Percentiles rank a stretch among this genome's conserved stretches.
These are phyloP conservation scores for Globisporangium mamillatum DNA, from an alignment of 352 stramenopile species.

Conservation along the genomic window DNA sequence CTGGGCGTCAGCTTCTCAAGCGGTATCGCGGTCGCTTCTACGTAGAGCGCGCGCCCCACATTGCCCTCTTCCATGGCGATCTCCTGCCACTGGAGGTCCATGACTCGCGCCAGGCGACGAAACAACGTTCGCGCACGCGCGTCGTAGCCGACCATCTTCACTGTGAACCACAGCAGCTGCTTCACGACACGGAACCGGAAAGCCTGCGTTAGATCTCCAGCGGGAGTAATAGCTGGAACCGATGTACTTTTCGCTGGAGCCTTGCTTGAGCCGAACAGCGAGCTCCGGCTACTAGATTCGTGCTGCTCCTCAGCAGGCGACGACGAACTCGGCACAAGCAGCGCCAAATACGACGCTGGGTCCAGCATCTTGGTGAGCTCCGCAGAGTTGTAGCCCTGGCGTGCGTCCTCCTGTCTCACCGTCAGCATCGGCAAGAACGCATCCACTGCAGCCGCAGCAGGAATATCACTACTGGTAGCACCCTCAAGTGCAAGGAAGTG, in stretches of 20 bases:
- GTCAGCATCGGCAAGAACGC: constrained; percentile 71
- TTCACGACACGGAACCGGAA: constrained; percentile 69
- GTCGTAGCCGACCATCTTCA: constrained; percentile 78
- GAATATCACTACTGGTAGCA: background rate
- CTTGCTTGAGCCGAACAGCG: background rate
- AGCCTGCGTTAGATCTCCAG: constrained; percentile 18
- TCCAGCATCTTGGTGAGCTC: constrained; percentile 33
- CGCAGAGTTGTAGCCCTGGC: constrained; percentile 9
- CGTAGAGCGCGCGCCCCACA: constrained; percentile 63
- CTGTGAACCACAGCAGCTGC: constrained; percentile 75
- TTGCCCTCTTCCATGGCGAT: constrained; percentile 62
- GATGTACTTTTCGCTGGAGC: background rate
- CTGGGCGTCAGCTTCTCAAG: constrained; percentile 60
- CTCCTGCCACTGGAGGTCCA: constrained; percentile 51
- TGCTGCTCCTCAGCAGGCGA: background rate
- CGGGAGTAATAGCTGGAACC: background rate
- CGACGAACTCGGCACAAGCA: constrained; percentile 38
- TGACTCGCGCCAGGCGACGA: constrained; percentile 34
- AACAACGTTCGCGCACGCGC: constrained; percentile 58
- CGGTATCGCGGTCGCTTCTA: constrained; percentile 64
- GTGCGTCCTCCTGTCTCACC: constrained; percentile 19
- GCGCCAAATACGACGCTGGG: constrained; percentile 52
- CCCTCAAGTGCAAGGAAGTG: constrained; percentile 45
- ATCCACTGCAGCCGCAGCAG: constrained; percentile 29
- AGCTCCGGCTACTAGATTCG: background rate